Evolutionary conservation across 1,139 yeast species (phyloP).

Genomic region (Hyphopichia buzzinii): DNA sequence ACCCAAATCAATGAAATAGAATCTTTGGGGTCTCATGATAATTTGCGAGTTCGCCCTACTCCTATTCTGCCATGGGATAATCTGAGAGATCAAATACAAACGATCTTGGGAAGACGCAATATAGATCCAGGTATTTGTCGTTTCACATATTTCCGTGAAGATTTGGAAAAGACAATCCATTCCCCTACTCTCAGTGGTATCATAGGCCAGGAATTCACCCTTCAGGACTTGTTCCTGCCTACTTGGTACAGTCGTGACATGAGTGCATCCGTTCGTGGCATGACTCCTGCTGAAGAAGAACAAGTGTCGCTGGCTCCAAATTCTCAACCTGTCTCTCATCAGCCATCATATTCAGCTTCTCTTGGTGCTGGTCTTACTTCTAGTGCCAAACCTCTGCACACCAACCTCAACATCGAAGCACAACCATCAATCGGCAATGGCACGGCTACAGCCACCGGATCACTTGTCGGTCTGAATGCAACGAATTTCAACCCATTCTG

Average conservation of each 20-base stretch:
- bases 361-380: neutral
- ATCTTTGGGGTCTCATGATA: constrained; percentile 34
- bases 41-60: constrained; percentile 65
- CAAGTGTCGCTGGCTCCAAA: neutral
- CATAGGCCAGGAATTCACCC: constrained; percentile 22
- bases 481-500: constrained; percentile 60
- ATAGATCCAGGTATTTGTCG: constrained; percentile 39
- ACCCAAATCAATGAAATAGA: constrained; percentile 66
- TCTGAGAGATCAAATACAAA: constrained; percentile 29
- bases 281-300: neutral
- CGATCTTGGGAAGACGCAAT: constrained; percentile 27
- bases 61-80: constrained; percentile 77
- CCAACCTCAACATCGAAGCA: constrained; percentile 1
- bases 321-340: neutral
- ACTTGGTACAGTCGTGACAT: constrained; percentile 11
- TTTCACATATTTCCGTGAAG: constrained; percentile 91
- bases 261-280: neutral
- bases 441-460: constrained; percentile 13
- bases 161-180: constrained; percentile 82
- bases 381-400: neutral
- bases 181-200: constrained; percentile 87
- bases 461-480: constrained; percentile 9
- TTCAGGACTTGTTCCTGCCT: constrained; percentile 34
- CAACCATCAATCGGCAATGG: too few species aligned
- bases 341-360: neutral